Conservation (phyloP, 2,329 filamentous ascomycete species). For the Beauveria scarabaeidicola region DNA sequence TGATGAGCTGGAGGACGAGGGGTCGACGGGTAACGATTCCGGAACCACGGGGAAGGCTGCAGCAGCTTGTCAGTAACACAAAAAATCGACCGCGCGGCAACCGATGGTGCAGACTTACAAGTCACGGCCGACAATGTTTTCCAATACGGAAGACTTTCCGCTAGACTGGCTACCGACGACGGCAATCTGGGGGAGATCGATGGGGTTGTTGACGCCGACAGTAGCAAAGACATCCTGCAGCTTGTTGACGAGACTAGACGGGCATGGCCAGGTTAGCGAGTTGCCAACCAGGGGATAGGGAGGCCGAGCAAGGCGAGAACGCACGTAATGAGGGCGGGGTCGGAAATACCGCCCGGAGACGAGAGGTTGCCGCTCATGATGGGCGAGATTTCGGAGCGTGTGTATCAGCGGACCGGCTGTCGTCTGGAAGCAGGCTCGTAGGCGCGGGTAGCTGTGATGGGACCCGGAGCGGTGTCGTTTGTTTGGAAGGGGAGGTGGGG, state of each 20-base stretch:
- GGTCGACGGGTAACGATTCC: conserved; percentile 96
- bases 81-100: conserved; percentile 9
- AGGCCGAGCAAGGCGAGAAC: conserved; percentile 14
- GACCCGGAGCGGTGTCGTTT: conserved; percentile 11
- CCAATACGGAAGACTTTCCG: conserved; percentile 96
- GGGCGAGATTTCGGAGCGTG: neutral
- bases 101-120: conserved; percentile 58
- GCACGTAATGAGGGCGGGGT: conserved; percentile 59
- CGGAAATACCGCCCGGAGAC: conserved; percentile 52
- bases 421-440: neutral
- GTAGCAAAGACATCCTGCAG: conserved; percentile 99
- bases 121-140: conserved; percentile 97
- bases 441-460: neutral
- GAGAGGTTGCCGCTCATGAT: conserved; percentile 30
- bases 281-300: conserved; percentile 11
- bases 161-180: conserved; percentile 98
- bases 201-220: conserved; percentile 97
- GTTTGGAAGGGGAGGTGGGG: conserved; percentile 9
- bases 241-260: conserved; percentile 79
- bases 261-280: neutral
- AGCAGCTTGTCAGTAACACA: conserved; percentile 14
- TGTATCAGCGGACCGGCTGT: conserved; percentile 5
- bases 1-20: conserved; percentile 95
- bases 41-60: conserved; percentile 87
- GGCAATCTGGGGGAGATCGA: conserved; percentile 95